These are phyloP conservation scores for Rhypophila decipiens DNA, from an alignment of 495 filamentous ascomycete genomes.

Conservation along the genomic window DNA sequence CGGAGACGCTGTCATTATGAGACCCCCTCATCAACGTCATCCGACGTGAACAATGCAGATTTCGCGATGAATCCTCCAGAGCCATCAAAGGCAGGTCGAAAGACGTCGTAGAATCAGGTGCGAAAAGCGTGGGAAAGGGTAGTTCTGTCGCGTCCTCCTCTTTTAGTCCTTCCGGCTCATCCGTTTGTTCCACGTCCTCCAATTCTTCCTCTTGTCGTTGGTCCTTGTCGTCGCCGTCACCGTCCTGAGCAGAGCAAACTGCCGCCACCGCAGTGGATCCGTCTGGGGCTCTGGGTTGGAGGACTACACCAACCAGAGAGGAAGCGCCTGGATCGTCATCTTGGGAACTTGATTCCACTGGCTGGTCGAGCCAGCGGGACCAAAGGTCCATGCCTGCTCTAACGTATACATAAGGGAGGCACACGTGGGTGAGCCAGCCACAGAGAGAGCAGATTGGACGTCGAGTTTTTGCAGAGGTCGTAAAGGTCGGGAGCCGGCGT, in stretches of 20 bases:
- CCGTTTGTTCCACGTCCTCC: background rate
- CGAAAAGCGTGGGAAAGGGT: background rate
- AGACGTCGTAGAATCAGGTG: too few species aligned
- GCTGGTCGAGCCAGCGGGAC: background rate
- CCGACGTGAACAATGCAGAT: background rate
- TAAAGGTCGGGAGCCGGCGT: too few species aligned
- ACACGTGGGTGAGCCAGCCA: background rate
- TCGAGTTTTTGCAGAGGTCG: too few species aligned
- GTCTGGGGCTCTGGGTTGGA: background rate
- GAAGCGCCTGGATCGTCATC: background rate
- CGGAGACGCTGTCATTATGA: background rate
- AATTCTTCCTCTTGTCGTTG: background rate
- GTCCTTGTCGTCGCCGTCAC: background rate
- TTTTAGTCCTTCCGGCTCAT: too few species aligned
- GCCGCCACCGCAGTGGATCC: background rate
- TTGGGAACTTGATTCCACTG: background rate
- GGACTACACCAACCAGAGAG: background rate
- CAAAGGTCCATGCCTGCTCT: background rate
- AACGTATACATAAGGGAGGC: background rate
- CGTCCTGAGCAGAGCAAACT: background rate
- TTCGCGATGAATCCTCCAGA: background rate
- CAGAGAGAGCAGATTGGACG: too few species aligned
- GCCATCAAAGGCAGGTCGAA: background rate
- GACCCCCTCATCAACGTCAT: background rate
- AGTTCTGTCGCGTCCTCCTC: too few species aligned